A percentile compares a stretch with the other conserved stretches of the same genome.
Conservation (phyloP, 148 eudicot genomes). For the Cornus controversa region DNA sequence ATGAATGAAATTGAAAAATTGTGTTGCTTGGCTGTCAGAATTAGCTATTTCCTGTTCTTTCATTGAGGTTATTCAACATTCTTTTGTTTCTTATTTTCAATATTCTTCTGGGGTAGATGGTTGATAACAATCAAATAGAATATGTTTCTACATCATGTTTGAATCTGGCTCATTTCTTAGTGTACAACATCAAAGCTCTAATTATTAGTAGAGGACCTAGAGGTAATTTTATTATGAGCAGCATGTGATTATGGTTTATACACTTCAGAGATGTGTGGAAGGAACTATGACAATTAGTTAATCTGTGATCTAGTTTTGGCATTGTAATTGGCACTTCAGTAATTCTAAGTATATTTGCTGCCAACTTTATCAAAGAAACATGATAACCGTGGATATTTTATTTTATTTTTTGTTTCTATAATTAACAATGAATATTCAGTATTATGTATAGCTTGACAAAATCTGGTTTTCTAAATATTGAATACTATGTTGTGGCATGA, state of each 20-base stretch:
- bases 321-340: background rate
- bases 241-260: background rate
- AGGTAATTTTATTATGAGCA: background rate
- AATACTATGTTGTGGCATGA: background rate
- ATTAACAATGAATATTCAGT: background rate
- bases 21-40: no score
- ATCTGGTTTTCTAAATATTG: background rate
- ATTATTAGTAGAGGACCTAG: background rate
- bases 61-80: background rate
- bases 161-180: constrained; percentile 3
- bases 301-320: background rate
- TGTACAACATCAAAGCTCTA: background rate
- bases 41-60: no score
- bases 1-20: no score
- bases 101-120: background rate
- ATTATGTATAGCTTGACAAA: background rate
- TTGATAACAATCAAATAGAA: background rate
- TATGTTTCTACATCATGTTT: background rate
- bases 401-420: background rate
- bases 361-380: background rate
- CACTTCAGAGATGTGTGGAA: background rate
- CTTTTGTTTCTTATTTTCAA: background rate
- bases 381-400: background rate
- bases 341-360: background rate
- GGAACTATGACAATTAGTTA: background rate